A percentile compares a stretch with the other conserved stretches of the same genome.
Conservation (phyloP, 345 rosid genomes). For the Lepidium didymum region DNA sequence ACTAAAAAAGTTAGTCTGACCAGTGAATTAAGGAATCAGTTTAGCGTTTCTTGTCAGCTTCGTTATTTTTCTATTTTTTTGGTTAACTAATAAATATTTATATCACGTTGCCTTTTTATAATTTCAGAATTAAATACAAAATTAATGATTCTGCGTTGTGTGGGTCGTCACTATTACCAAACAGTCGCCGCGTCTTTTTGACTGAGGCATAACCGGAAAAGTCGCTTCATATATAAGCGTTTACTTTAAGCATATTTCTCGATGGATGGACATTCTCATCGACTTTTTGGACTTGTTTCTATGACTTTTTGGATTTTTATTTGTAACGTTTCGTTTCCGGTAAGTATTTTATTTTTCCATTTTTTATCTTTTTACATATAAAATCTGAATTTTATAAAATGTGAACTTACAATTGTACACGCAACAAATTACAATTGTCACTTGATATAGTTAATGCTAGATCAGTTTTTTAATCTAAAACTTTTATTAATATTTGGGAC, state of each 20-base stretch:
- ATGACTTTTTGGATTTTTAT: not conserved
- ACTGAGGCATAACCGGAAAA: not conserved
- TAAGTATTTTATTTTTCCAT: not conserved
- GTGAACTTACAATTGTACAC: not conserved
- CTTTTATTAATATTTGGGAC: no score
- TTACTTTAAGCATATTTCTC: slow-evolving; percentile 22
- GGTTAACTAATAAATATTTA: not conserved
- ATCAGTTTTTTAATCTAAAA: not conserved
- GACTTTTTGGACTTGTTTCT: slow-evolving; percentile 5
- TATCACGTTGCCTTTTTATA: slow-evolving; percentile 6
- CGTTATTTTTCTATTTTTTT: not conserved
- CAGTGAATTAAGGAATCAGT: slow-evolving; percentile 1
- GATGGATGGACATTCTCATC: slow-evolving; percentile 16
- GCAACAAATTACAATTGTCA: not conserved
- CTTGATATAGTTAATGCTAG: not conserved
- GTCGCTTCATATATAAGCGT: slow-evolving; percentile 21
- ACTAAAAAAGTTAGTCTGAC: not conserved
- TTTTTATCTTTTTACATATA: not conserved
- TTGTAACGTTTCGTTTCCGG: not conserved
- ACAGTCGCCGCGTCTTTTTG: slow-evolving; percentile 25
- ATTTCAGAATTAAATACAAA: not conserved
- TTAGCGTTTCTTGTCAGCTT: slow-evolving; percentile 23
- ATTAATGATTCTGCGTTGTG: slow-evolving; percentile 11
- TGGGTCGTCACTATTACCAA: slow-evolving; percentile 15
- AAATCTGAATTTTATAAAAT: not conserved